A percentile compares a stretch with the other conserved stretches of the same genome.
These are phyloP conservation scores for Amanita rimosa DNA, from an alignment of 768 basidiomycete genomes.

Conservation along the genomic window DNA sequence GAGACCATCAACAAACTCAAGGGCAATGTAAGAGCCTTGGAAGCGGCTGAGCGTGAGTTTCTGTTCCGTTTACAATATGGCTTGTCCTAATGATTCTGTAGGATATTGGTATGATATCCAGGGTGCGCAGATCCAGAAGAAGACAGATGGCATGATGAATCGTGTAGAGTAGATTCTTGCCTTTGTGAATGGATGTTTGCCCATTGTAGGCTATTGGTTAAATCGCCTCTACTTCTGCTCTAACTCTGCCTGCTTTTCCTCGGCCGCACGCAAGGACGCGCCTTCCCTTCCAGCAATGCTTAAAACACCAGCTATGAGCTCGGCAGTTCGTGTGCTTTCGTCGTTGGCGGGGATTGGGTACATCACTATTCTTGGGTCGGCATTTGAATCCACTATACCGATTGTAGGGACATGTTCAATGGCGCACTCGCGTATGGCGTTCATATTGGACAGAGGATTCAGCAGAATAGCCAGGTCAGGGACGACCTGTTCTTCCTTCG, in stretches of 20 bases:
- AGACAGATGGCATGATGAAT: conserved; percentile 7
- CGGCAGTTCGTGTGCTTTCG: conserved; percentile 84
- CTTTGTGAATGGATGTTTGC: conserved; percentile 2
- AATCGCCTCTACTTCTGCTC: conserved; percentile 9
- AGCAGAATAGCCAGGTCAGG: conserved; percentile 90
- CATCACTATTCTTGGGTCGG: conserved; percentile 92
- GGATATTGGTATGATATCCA: conserved; percentile 67
- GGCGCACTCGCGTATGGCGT: conserved; percentile 87
- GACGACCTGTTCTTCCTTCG: conserved; percentile 40
- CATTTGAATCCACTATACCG: conserved; percentile 90
- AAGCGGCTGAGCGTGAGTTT: conserved; percentile 77
- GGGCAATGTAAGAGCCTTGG: conserved; percentile 77
- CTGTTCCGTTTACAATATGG: conserved; percentile 11
- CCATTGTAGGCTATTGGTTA: conserved; percentile 2
- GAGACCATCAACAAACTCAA: conserved; percentile 94
- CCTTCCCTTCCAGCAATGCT: conserved; percentile 81
- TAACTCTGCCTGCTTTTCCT: conserved; percentile 17
- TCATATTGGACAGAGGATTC: conserved; percentile 77
- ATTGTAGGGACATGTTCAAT: conserved; percentile 86
- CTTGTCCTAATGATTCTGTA: conserved; percentile 16
- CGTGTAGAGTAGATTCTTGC: not conserved
- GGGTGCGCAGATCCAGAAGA: conserved; percentile 20
- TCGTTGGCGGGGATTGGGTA: conserved; percentile 99
- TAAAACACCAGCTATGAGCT: conserved; percentile 81
- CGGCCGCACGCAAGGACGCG: conserved; percentile 32